These are phyloP conservation scores for Phialemonium atrogriseum DNA, from an alignment of 2,329 filamentous ascomycete genomes.

Conservation along the genomic window DNA sequence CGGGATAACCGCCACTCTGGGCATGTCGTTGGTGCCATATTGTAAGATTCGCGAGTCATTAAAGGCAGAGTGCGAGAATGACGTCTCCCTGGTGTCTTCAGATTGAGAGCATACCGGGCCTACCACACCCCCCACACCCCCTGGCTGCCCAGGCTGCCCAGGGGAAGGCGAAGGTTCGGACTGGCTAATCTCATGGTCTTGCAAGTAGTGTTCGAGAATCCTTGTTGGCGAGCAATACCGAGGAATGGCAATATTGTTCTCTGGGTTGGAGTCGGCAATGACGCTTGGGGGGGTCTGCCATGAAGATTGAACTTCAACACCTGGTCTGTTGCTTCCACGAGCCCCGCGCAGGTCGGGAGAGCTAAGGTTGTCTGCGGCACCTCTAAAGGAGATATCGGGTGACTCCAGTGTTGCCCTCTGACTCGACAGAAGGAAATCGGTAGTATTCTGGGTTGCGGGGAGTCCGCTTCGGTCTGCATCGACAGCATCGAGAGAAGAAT, in stretches of 20 bases:
- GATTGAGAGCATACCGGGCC: too few relatives aligned
- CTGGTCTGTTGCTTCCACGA: constrained; percentile 2
- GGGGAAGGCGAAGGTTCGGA: constrained; percentile 4
- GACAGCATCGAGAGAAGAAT: background rate
- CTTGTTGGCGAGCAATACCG: constrained; percentile 39
- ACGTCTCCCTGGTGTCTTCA: too few relatives aligned
- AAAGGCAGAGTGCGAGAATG: too few relatives aligned
- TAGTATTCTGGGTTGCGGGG: background rate
- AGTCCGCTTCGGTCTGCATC: background rate
- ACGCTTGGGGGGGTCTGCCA: constrained; percentile 39
- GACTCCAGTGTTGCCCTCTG: constrained; percentile 7
- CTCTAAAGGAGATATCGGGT: constrained; percentile 20
- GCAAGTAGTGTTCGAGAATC: constrained; percentile 40
- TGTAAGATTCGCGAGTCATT: too few relatives aligned
- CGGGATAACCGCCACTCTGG: too few relatives aligned
- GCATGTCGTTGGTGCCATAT: too few relatives aligned
- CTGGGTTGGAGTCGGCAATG: constrained; percentile 46
- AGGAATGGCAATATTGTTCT: constrained; percentile 20
- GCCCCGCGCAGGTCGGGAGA: constrained; percentile 13
- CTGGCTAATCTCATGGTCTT: constrained; percentile 21
- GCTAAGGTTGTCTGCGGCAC: constrained; percentile 18
- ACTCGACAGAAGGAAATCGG: background rate
- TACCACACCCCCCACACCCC: too few relatives aligned
- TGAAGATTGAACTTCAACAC: constrained; percentile 20
- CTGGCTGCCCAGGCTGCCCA: too few relatives aligned